Conservation (phyloP, 2,329 filamentous ascomycete genomes). For the Aspergillus awamori region DNA sequence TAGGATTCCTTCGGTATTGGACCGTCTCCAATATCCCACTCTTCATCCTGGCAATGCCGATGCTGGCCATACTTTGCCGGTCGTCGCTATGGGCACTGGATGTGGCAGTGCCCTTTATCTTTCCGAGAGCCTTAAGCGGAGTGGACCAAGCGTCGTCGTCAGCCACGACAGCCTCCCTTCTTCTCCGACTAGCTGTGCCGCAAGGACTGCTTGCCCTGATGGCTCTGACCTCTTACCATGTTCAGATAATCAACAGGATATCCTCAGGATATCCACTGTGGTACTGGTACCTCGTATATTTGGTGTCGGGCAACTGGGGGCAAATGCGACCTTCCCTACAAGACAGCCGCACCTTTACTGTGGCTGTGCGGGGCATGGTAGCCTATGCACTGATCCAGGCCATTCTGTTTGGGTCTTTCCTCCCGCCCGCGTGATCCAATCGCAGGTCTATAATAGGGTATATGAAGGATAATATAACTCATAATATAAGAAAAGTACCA, state of each 20-base stretch:
- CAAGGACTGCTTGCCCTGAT: conserved; percentile 73
- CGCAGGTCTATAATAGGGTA: background rate
- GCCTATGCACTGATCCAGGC: conserved; percentile 84
- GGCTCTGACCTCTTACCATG: conserved; percentile 80
- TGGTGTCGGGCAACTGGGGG: conserved; percentile 27
- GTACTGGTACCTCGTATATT: conserved; percentile 76
- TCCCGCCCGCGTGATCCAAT: conserved; percentile 73
- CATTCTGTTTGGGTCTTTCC: conserved; percentile 81
- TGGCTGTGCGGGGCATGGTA: conserved; percentile 68
- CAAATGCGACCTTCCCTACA: conserved; percentile 15
- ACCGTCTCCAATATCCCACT: conserved; percentile 81
- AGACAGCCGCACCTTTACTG: conserved; percentile 24
- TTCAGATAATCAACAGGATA: conserved; percentile 89
- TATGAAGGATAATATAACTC: background rate
- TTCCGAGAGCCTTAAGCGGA: conserved; percentile 17
- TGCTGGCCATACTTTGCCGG: conserved; percentile 67
- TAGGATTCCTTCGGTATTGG: conserved; percentile 90
- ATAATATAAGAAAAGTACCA: too few relatives aligned
- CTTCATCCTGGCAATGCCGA: conserved; percentile 80
- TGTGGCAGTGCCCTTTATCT: conserved; percentile 27
- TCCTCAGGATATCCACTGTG: conserved; percentile 86
- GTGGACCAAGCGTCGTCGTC: conserved; percentile 16
- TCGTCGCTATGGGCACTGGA: conserved; percentile 59
- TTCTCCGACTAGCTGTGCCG: conserved; percentile 65
- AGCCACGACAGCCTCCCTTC: conserved; percentile 30